phyloP scores from a whole-genome alignment of 2,329 filamentous ascomycete species.

The Diaporthe capsici region DNA sequence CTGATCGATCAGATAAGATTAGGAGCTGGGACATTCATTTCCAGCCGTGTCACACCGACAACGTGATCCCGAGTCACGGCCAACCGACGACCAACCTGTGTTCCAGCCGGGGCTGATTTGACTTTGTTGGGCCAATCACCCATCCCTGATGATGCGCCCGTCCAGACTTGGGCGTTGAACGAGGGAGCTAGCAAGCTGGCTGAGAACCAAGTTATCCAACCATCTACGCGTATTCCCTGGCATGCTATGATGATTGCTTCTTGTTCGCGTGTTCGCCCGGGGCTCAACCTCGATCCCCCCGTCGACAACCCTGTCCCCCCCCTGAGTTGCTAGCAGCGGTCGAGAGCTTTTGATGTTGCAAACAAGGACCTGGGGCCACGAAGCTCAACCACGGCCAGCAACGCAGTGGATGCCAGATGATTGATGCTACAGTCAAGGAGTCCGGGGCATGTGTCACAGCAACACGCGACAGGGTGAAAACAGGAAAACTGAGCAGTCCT shows the following conservation, averaged over 20 bases:
- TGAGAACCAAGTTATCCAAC: background rate
- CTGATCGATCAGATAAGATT: conserved; percentile 43
- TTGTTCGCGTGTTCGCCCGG: background rate
- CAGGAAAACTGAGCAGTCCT: background rate
- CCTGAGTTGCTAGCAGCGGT: background rate
- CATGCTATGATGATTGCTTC: background rate
- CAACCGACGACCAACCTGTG: background rate
- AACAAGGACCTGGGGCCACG: background rate
- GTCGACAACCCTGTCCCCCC: background rate
- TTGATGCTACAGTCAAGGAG: background rate
- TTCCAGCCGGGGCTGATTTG: background rate
- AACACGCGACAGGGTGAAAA: background rate
- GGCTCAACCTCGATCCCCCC: background rate
- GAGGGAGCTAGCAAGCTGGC: background rate
- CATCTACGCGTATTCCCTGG: conserved; percentile 1
- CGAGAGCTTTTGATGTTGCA: too few species aligned
- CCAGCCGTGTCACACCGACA: conserved; percentile 13
- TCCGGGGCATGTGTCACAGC: background rate
- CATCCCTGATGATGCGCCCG: background rate
- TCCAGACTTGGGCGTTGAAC: background rate
- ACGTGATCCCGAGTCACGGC: background rate
- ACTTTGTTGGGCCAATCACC: conserved; percentile 21
- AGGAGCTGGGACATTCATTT: conserved; percentile 15
- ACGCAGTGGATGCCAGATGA: background rate
- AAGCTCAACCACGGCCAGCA: background rate